A percentile compares a stretch with the other conserved stretches of the same genome.
These are phyloP conservation scores for Vanrija humicola DNA, from an alignment of 1,284 basidiomycete genomes.

Conservation along the genomic window DNA sequence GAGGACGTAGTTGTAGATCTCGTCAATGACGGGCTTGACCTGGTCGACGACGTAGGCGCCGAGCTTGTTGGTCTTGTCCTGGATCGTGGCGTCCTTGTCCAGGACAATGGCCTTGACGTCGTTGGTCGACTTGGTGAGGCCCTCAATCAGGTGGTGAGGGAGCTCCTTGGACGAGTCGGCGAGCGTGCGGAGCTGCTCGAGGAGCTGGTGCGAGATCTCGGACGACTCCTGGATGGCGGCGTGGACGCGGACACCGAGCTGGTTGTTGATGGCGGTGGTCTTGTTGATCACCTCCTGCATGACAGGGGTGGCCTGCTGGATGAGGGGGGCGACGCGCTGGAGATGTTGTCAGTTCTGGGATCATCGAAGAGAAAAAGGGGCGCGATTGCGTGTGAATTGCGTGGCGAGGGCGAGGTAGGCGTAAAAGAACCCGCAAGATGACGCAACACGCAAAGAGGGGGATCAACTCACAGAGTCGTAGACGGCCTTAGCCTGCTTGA, in stretches of 20 bases:
- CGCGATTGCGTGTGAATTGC: not conserved
- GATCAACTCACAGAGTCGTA: constrained; percentile 39
- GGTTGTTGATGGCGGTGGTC: constrained; percentile 41
- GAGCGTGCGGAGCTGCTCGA: constrained; percentile 43
- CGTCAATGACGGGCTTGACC: constrained; percentile 47
- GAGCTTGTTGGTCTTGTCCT: constrained; percentile 49
- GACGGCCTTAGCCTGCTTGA: constrained; percentile 48
- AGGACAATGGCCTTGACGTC: constrained; percentile 46
- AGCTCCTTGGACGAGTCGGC: constrained; percentile 42
- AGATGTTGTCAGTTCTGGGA: not conserved
- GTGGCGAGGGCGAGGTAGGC: not conserved
- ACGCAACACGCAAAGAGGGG: not conserved
- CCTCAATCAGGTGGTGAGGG: constrained; percentile 40
- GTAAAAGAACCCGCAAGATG: not conserved
- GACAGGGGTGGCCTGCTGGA: constrained; percentile 35
- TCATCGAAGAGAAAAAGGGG: not conserved
- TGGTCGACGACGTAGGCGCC: constrained; percentile 45
- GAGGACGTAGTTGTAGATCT: constrained; percentile 44
- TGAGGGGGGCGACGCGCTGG: constrained; percentile 37
- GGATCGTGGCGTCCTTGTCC: constrained; percentile 41
- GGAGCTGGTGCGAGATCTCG: constrained; percentile 36
- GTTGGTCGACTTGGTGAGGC: constrained; percentile 35
- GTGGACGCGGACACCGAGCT: constrained; percentile 36
- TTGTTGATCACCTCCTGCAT: constrained; percentile 40
- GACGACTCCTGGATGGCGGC: constrained; percentile 37